These are phyloP conservation scores for Lichtheimia ramosa DNA, from an alignment of 371 early-diverging fungal species.

Conservation along the genomic window DNA sequence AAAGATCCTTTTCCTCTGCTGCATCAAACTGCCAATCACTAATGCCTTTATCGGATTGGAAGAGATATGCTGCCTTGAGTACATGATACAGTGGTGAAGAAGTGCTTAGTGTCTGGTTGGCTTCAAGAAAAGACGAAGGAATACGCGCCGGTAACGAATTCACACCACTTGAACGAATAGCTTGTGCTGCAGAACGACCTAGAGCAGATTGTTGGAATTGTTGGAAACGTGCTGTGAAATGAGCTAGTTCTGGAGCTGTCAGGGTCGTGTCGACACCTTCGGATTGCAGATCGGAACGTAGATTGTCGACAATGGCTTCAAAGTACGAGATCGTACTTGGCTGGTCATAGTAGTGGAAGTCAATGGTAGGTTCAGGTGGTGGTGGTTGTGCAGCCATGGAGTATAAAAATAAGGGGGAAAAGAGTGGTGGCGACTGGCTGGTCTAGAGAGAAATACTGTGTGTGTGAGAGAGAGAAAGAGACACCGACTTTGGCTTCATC, in stretches of 20 bases:
- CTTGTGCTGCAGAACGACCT: slow-evolving; percentile 33
- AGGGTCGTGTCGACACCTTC: slow-evolving; percentile 40
- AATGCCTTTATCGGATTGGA: slow-evolving; percentile 45
- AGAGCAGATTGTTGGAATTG: slow-evolving; percentile 64
- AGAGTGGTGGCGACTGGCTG: not conserved
- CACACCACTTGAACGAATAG: slow-evolving; percentile 8
- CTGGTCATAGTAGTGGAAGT: slow-evolving; percentile 50
- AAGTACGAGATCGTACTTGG: slow-evolving; percentile 55
- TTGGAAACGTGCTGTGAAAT: slow-evolving; percentile 55
- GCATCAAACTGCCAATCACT: slow-evolving; percentile 60
- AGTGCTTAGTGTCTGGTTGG: slow-evolving; percentile 18
- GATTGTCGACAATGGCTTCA: slow-evolving; percentile 44
- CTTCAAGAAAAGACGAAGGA: slow-evolving; percentile 53
- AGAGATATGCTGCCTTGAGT: slow-evolving; percentile 56
- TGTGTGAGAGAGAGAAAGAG: too few species aligned
- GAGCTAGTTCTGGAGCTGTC: slow-evolving; percentile 58
- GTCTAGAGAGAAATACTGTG: too few species aligned
- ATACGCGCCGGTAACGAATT: slow-evolving; percentile 33
- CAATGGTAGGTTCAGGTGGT: slow-evolving; percentile 30
- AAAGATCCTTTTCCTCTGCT: slow-evolving; percentile 30
- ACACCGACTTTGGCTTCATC: too few species aligned
- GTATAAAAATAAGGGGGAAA: slow-evolving; percentile 5
- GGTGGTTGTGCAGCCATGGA: slow-evolving; percentile 15
- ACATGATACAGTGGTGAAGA: slow-evolving; percentile 48
- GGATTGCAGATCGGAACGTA: slow-evolving; percentile 46